A percentile compares a stretch with the other conserved stretches of the same genome.
Evolutionary conservation across 2,329 filamentous ascomycete species (phyloP).

Genomic region (Arthrobotrys megalospora): DNA sequence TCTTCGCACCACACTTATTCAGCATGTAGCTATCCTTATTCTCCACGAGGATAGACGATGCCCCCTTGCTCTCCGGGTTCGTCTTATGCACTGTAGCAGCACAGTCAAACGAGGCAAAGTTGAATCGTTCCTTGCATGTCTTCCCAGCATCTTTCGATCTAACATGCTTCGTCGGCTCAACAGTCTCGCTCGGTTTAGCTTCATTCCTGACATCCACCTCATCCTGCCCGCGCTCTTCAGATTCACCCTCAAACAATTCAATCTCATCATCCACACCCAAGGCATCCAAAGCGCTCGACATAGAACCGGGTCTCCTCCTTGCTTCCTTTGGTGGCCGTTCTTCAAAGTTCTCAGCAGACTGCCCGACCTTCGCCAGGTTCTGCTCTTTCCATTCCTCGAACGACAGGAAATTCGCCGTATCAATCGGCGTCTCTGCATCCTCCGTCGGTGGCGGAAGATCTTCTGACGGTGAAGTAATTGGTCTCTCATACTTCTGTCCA

Average conservation of each 20-base stretch:
- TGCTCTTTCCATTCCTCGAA: slow-evolving; percentile 99
- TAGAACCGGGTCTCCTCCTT: slow-evolving; percentile 71
- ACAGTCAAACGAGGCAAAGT: slow-evolving; percentile 97
- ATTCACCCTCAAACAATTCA: slow-evolving; percentile 74
- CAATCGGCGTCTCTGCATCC: slow-evolving; percentile 77
- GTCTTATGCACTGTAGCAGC: slow-evolving; percentile 94
- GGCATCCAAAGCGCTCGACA: slow-evolving; percentile 79
- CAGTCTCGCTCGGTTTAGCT: slow-evolving; percentile 62
- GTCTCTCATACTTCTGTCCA: slow-evolving; percentile 39
- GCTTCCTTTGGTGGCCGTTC: slow-evolving; percentile 72
- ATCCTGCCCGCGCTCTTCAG: slow-evolving; percentile 64
- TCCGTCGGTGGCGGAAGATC: slow-evolving; percentile 61
- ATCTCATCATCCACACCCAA: slow-evolving; percentile 92
- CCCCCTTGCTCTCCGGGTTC: slow-evolving; percentile 86
- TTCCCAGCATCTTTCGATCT: slow-evolving; percentile 90
- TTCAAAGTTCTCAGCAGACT: slow-evolving; percentile 79
- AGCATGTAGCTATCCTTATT: slow-evolving; percentile 99
- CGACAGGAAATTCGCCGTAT: slow-evolving; percentile 88
- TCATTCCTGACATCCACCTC: slow-evolving; percentile 62
- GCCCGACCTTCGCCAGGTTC: slow-evolving; percentile 87
- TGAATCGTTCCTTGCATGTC: slow-evolving; percentile 97
- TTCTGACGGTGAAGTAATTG: slow-evolving; percentile 8
- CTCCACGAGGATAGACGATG: slow-evolving; percentile 90
- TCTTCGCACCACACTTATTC: slow-evolving; percentile 85
- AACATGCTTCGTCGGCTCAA: slow-evolving; percentile 64